Evolutionary conservation across 208 protist species (phyloP), one percentile per base, ranked within the genome.

Genomic region (Crithidia expoeki): DNA sequence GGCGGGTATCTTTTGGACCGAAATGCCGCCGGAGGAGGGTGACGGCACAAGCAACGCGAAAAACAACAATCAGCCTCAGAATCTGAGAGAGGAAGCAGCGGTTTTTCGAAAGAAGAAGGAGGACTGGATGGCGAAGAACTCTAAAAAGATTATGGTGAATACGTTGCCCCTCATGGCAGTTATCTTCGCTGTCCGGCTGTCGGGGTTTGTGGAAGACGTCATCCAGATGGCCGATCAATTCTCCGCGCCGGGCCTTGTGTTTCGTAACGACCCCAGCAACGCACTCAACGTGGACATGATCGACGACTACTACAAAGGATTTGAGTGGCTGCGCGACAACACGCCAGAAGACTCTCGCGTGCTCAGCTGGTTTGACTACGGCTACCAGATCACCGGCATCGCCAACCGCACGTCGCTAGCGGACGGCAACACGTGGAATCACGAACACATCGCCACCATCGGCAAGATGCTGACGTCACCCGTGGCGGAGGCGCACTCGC

Each of bases 381-480:
- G 98, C 52, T 99, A 99, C 82, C 98, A 99, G 81, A 94, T 99
- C 69, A 95, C 94, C 2, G 94, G 85, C 40, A 98, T 99, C 85
- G 97, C 90, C 28, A 99, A 99, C 69, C 75, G 98, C 61, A 99
- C 94, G 12, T 86, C 94, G 25, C 77, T 99, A 30, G 98, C 98
- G 21, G 98, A 99, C 82, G 98, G 98, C 78, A 99, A 99, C 94
- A 99, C 98, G 4, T 99, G 98, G 97, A 99, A 99, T 80, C 98
- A 99, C 85, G 95, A 94, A 57, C 98, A 99, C 88, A 99, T 99
- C 78, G 98, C 97, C 30, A 97, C 88, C 44, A 96, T 99, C 56
- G 98, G 98, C 66, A 91, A 95, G 80, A 88, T 90, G 74, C 72
- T 96, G 51, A 88, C 82, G 49, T 81, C 80, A 28, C 82, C 82